phyloP scores from a whole-genome alignment of 169 alveolate genomes.

The Cryptosporidium tyzzeri region DNA sequence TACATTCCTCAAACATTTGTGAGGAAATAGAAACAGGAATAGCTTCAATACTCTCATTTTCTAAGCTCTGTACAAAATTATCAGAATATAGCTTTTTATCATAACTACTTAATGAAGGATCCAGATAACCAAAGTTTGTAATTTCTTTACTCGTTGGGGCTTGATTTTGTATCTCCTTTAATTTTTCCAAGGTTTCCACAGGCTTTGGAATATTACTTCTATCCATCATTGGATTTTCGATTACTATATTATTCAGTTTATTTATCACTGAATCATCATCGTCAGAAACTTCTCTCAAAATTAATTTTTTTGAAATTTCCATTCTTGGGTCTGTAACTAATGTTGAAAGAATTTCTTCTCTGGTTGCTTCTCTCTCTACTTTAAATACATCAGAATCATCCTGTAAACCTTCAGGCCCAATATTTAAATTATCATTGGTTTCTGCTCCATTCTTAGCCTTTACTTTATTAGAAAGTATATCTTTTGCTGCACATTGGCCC shows the following conservation, averaged over 20 bases:
- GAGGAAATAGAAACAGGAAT: conserved; percentile 10
- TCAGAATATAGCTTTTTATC: conserved; percentile 42
- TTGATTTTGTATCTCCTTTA: conserved; percentile 6
- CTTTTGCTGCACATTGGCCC: conserved; percentile 5
- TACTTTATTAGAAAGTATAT: neutral
- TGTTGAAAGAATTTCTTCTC: conserved; percentile 53
- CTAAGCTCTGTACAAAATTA: conserved; percentile 17
- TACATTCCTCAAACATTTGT: conserved; percentile 45
- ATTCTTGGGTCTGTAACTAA: conserved; percentile 40
- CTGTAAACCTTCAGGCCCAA: neutral
- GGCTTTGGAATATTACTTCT: conserved; percentile 43
- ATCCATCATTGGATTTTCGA: conserved; percentile 54
- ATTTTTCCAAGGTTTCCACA: conserved; percentile 14
- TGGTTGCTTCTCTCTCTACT: conserved; percentile 32
- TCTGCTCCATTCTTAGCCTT: neutral
- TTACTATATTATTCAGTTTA: conserved; percentile 14
- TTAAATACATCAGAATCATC: neutral
- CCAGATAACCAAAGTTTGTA: conserved; percentile 21
- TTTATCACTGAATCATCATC: conserved; percentile 40
- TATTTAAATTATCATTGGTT: neutral
- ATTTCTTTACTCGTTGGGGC: conserved; percentile 10
- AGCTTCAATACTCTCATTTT: conserved; percentile 4
- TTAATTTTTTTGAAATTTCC: conserved; percentile 16
- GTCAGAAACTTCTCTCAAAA: conserved; percentile 33
- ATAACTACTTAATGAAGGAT: conserved; percentile 32